Percentiles rank a stretch among this genome's conserved stretches.
Evolutionary conservation across 768 basidiomycete species (phyloP).

Genomic region (Boletus sp.): DNA sequence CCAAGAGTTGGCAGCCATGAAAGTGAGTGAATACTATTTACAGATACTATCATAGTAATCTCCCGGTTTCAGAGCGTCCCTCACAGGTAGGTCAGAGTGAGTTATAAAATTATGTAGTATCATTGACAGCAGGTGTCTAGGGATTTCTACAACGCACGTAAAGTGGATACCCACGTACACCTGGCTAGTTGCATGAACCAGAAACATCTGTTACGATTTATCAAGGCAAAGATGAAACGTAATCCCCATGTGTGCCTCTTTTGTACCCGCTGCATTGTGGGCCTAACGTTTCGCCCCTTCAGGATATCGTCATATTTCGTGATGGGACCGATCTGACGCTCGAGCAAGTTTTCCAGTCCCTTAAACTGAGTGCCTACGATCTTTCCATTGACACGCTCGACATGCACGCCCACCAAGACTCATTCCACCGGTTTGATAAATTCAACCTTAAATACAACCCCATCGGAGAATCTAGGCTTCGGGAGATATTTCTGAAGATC

Average conservation of each 20-base stretch:
- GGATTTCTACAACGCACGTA: conserved; percentile 97
- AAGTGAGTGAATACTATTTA: conserved; percentile 48
- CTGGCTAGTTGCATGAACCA: conserved; percentile 99
- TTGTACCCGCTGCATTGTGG: not conserved
- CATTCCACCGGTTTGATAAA: conserved; percentile 98
- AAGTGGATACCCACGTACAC: conserved; percentile 99
- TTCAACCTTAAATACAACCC: conserved; percentile 98
- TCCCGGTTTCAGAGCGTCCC: conserved; percentile 26
- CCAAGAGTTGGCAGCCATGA: conserved; percentile 95
- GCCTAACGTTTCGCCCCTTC: not conserved
- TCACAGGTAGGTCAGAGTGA: conserved; percentile 32
- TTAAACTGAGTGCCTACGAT: conserved; percentile 94
- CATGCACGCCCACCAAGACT: conserved; percentile 98
- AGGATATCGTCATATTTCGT: conserved; percentile 96
- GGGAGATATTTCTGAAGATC: conserved; percentile 98
- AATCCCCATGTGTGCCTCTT: conserved; percentile 60
- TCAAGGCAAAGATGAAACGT: conserved; percentile 97
- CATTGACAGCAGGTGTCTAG: conserved; percentile 39
- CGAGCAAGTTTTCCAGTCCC: conserved; percentile 92
- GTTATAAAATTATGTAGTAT: not conserved
- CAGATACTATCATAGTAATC: conserved; percentile 4
- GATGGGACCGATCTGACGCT: conserved; percentile 88
- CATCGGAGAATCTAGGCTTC: conserved; percentile 88
- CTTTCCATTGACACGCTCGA: conserved; percentile 98
- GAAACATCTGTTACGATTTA: conserved; percentile 96